Evolutionary conservation across 2,329 filamentous ascomycete genomes (phyloP), one percentile per base, ranked within the genome.

Genomic region (Falciphora oryzae): DNA sequence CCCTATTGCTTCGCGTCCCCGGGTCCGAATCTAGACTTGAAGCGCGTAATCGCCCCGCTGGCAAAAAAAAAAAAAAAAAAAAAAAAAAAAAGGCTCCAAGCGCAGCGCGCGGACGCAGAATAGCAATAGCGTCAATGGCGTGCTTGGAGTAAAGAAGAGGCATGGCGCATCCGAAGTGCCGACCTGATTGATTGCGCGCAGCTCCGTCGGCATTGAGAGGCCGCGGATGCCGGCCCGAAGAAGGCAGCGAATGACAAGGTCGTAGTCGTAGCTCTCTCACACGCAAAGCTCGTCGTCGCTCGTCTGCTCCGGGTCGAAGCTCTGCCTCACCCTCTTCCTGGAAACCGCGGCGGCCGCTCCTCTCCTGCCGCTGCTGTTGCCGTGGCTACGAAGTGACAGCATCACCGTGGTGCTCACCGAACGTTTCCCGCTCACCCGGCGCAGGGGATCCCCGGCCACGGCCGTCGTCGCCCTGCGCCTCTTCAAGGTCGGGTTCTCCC

Each of bases 221-320:
- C 5, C 32, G 32, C 3, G 32, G 32, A 32, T 32, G 32, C 32
- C 11, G 8, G 32, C 32, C 32, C 11, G 8, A 32, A 32, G 7
- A 32, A 32, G 32, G 2, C 2, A 2, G 32, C 11, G n/a, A 22
- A 18, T 10, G 62, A 61, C 61, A 58, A 2, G 22, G 6, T 32
- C 16, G 16, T 35, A n/a, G n/a, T n/a, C n/a, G n/a, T n/a, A n/a
- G n/a, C n/a, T n/a, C n/a, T n/a, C 58, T 68, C 60, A 69, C 50
- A 68, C 59, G 58, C 67, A 65, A 38, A 70, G 63, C 62, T 70
- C 68, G 63, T 70, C 68, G 35, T 69, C 68, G 63, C 63, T 63
- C 25, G 13, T 57, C 50, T 56, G 50, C n/a, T 57, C 61, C 11
- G 31, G 50, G 29, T 32, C 50, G 22, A 31, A 57, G 14, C 29